Conservation (phyloP, 2,329 filamentous ascomycete species). For the Neoscytalidium dimidiatum region DNA sequence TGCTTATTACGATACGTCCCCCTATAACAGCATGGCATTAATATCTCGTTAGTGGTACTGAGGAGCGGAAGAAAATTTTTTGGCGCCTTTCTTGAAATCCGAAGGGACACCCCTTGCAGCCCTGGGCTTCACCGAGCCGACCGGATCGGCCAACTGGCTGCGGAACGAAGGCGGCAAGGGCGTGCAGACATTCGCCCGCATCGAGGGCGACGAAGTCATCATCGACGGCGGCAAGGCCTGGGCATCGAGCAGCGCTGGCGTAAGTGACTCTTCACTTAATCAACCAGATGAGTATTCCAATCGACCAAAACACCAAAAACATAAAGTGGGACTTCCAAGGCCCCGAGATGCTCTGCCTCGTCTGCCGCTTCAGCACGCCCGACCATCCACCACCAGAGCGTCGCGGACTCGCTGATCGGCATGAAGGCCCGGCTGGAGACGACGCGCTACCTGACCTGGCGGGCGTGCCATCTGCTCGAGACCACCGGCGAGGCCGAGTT, state of each 20-base stretch:
- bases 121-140: slow-evolving; percentile 55
- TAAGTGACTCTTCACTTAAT: neutral
- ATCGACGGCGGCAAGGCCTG: slow-evolving; percentile 51
- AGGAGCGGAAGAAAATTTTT: slow-evolving; percentile 44
- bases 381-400: neutral
- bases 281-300: too few relatives aligned
- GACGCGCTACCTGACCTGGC: slow-evolving; percentile 53
- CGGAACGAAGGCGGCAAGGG: slow-evolving; percentile 39
- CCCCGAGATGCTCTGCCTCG: slow-evolving; percentile 55
- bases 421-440: slow-evolving; percentile 52
- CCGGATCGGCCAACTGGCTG: slow-evolving; percentile 46
- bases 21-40: too few relatives aligned
- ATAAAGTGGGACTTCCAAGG: slow-evolving; percentile 52
- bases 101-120: slow-evolving; percentile 52
- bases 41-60: slow-evolving; percentile 30
- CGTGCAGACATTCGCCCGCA: slow-evolving; percentile 27
- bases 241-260: slow-evolving; percentile 55
- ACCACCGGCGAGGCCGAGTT: slow-evolving; percentile 48
- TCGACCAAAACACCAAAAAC: too few relatives aligned
- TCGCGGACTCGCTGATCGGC: neutral
- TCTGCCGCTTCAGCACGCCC: slow-evolving; percentile 45
- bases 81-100: slow-evolving; percentile 49
- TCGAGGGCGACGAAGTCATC: slow-evolving; percentile 54
- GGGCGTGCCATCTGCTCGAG: slow-evolving; percentile 47
- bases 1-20: too few relatives aligned